Base-by-base conservation (phyloP, 108 stramenopile genomes). In the Phaeodactylum tricornutum region DNA sequence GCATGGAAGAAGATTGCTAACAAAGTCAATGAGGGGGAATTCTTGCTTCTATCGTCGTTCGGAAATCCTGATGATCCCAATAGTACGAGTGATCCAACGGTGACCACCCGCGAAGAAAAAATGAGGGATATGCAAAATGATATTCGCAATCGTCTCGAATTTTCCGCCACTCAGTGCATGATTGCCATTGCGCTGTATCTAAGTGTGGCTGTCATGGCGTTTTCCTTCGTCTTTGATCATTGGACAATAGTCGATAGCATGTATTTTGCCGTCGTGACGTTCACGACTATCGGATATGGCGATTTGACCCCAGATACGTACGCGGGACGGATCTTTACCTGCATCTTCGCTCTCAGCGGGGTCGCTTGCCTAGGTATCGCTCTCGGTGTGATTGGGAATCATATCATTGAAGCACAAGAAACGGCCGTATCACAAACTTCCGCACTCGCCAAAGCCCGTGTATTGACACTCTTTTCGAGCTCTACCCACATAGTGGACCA, bases 231-330 rank as follows among this genome's bases (percentile, higher is more conserved):
- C 6, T 71, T 73, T 34, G 72, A 74, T 34, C n/a, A 65, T n/a
- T 77, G 75, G 73, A 33, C 70, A 16, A 56, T 77, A 31, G 15
- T 69, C n/a, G 65, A 73, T 37, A 73, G 74, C 7, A 25, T 81
- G 14, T 83, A 83, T 48, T 83, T 83, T 50, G 44, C 67, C 15
- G 57, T 79, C 7, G 76, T 80, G 20, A 70, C 79, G 1, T 77
- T 79, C 47, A 79, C 76, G 16, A 79, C 79, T 12, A 66, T 73
- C 17, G 77, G 77, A 23, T 80, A 77, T 48, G 84, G 84, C 23
- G 84, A 85, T 55, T 31, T 75, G 25, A 31, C 47, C 12, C 78
- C 84, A 0, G 37, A 50, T n/a, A 51, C 45, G 0, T 35, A 55
- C 15, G 8, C 29, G 0, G 61, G 59, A 8, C 50, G 55, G 27